phyloP scores from a whole-genome alignment of 2,329 filamentous ascomycete species.

The Penicillium vulpinum region DNA sequence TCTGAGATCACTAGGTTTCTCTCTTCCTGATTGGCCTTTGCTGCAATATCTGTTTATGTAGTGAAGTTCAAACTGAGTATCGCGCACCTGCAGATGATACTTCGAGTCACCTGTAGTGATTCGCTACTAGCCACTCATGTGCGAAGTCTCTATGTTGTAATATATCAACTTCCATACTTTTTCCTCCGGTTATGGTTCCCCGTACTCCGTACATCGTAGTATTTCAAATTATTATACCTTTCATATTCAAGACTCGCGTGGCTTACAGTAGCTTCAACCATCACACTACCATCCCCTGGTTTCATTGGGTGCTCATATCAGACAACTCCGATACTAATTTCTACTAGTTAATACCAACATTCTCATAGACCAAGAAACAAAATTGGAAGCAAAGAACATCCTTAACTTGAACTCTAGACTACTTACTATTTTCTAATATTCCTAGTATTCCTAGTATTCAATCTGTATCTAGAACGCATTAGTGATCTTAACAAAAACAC shows the following conservation, averaged over 20 bases:
- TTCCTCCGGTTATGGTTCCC: background rate
- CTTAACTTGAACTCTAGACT: background rate
- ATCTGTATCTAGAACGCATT: background rate
- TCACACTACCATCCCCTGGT: background rate
- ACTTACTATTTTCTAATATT: too few relatives aligned
- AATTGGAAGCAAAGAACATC: background rate
- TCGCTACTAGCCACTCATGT: background rate
- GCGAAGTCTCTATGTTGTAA: background rate
- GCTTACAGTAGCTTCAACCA: background rate
- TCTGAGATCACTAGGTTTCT: background rate
- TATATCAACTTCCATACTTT: too few relatives aligned
- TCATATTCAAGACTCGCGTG: background rate
- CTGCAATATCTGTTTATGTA: slow-evolving; percentile 12
- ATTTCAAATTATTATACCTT: background rate
- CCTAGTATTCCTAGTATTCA: too few relatives aligned
- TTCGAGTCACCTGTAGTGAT: background rate
- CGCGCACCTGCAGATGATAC: background rate
- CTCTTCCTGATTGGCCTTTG: background rate
- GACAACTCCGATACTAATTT: background rate
- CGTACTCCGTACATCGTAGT: too few relatives aligned
- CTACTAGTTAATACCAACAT: background rate
- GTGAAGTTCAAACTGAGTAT: slow-evolving; percentile 15
- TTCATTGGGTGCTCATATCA: background rate
- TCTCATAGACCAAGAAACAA: background rate
- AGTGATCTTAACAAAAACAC: background rate